Evolutionary conservation across 78 protist species (phyloP), one percentile per base, ranked within the genome.

Genomic region (Mantamonas sphyraenae): DNA sequence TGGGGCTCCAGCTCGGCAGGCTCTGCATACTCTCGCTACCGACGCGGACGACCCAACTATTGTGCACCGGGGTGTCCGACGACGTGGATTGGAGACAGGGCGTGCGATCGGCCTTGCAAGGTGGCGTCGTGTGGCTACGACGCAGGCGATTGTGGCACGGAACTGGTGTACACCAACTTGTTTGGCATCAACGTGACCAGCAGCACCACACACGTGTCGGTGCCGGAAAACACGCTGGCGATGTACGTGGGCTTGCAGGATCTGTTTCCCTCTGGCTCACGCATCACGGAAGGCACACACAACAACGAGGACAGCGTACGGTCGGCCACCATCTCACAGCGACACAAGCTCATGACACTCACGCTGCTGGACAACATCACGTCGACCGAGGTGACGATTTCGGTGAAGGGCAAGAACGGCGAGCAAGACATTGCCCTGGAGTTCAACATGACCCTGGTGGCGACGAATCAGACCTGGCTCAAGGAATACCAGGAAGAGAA

Each of bases 31-130:
- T n/a, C n/a, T n/a, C n/a, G n/a, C n/a, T n/a, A n/a, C n/a, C n/a
- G n/a, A n/a, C n/a, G n/a, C n/a, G n/a, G n/a, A n/a, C n/a, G n/a
- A n/a, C n/a, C n/a, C n/a, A n/a, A n/a, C n/a, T n/a, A n/a, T n/a
- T n/a, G n/a, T n/a, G n/a, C n/a, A n/a, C n/a, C n/a, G n/a, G n/a
- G n/a, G 5, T 95, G 98, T 65, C 89, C 93, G 22, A 88, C 85
- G 66, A 31, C 73, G 16, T 96, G 97, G 97, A 26, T 93, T 14
- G 93, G 92, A 26, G 99, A 96, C 56, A 74, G 68, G 24, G 91
- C 77, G 68, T 96, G 99, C 59, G 99, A 96, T 63, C 2, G 75
- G 30, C 64, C 74, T 38, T 92, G 98, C 77, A 84, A 83, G 16
- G 24, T 65, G 38, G 31, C 33, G 26, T 89, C 72, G 17, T 88